A percentile compares a stretch with the other conserved stretches of the same genome.
These are phyloP conservation scores for Lasiodiplodia gonubiensis DNA, from an alignment of 2,329 filamentous ascomycete genomes.

Conservation along the genomic window DNA sequence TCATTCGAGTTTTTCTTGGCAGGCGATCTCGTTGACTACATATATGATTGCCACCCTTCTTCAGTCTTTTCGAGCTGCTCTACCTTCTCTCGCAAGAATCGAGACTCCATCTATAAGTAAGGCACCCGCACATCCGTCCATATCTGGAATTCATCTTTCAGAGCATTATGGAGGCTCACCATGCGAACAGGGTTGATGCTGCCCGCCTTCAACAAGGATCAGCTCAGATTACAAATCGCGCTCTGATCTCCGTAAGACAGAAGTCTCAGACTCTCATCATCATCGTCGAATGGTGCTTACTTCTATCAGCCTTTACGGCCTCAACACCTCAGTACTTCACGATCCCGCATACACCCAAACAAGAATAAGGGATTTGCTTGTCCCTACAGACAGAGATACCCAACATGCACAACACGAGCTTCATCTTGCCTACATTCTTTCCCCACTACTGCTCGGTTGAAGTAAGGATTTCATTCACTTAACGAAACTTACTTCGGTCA, in stretches of 20 bases:
- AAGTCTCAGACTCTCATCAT: no score
- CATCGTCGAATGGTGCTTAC: rapidly evolving
- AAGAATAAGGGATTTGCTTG: neutral
- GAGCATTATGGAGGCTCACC: neutral
- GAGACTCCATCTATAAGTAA: no score
- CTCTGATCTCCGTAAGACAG: neutral
- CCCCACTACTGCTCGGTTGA: neutral
- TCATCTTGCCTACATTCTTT: neutral
- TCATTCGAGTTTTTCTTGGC: no score
- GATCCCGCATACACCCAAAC: neutral
- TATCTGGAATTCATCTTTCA: neutral
- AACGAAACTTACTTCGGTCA: rapidly evolving
- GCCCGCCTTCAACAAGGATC: neutral
- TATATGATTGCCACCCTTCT: no score
- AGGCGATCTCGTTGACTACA: no score
- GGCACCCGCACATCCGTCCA: no score
- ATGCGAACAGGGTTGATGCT: neutral
- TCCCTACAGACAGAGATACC: neutral
- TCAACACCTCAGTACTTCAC: rapidly evolving
- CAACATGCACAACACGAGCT: neutral
- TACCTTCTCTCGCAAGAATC: no score
- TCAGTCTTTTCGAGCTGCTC: no score
- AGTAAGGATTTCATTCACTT: neutral
- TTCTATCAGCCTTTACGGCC: neutral
- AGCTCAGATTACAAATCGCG: neutral